A percentile compares a stretch with the other conserved stretches of the same genome.
These are phyloP conservation scores for Alternaria sp. DNA, from an alignment of 2,329 filamentous ascomycete genomes.

Conservation along the genomic window DNA sequence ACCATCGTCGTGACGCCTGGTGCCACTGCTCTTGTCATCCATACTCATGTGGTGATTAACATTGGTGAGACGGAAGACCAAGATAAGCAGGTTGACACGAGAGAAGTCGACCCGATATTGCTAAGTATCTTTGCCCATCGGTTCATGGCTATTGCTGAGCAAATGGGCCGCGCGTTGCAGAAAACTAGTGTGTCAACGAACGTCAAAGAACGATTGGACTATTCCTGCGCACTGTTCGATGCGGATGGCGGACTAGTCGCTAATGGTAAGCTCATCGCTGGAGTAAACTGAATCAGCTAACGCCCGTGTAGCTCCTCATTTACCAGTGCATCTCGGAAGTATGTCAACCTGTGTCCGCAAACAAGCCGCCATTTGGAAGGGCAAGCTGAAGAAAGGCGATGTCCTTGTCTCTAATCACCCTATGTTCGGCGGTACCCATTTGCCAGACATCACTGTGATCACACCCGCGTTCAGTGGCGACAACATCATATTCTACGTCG, in stretches of 20 bases:
- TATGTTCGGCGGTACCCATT: constrained; percentile 81
- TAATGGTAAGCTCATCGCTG: constrained; percentile 57
- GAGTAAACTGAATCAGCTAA: constrained; percentile 8
- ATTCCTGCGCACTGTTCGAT: constrained; percentile 83
- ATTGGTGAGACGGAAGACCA: constrained; percentile 65
- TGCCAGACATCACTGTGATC: constrained; percentile 82
- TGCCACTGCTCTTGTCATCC: constrained; percentile 76
- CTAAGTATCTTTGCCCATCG: constrained; percentile 80
- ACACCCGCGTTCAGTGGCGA: constrained; percentile 79
- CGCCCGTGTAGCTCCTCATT: constrained; percentile 66
- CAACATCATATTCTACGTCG: constrained; percentile 81
- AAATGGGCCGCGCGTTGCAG: constrained; percentile 80
- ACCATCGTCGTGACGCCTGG: constrained; percentile 89
- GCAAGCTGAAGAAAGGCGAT: constrained; percentile 77
- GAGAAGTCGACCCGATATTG: constrained; percentile 75
- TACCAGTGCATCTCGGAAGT: constrained; percentile 80
- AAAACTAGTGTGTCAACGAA: constrained; percentile 83
- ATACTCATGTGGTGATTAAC: constrained; percentile 90
- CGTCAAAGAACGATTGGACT: constrained; percentile 82
- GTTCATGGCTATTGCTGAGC: constrained; percentile 86
- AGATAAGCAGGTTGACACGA: constrained; percentile 57
- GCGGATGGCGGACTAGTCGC: constrained; percentile 77
- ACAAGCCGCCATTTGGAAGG: constrained; percentile 80
- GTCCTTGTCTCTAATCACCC: constrained; percentile 86
- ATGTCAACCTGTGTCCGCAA: constrained; percentile 86